phyloP scores from a whole-genome alignment of 352 stramenopile species.

The Pythium myriotylum region DNA sequence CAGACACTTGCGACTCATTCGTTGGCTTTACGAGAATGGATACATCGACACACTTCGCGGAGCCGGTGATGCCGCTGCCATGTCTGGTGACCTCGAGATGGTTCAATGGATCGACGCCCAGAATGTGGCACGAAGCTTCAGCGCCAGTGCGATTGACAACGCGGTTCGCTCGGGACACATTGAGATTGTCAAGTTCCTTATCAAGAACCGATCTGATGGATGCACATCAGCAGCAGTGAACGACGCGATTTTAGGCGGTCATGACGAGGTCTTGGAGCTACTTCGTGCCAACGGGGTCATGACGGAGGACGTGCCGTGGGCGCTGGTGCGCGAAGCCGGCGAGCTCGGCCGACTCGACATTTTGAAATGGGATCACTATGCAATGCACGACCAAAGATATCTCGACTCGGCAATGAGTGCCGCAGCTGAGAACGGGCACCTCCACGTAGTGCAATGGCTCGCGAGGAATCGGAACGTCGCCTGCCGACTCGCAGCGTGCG shows the following conservation, averaged over 20 bases:
- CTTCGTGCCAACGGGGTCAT: slow-evolving; percentile 7
- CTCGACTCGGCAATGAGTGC: slow-evolving; percentile 27
- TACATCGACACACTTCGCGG: slow-evolving; percentile 19
- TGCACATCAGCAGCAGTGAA: slow-evolving; percentile 15
- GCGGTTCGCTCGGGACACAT: slow-evolving; percentile 7
- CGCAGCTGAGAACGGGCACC: slow-evolving; percentile 21
- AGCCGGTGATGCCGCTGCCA: slow-evolving; percentile 13
- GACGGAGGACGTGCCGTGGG: slow-evolving; percentile 23
- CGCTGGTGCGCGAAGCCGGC: slow-evolving; percentile 17
- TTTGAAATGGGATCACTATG: slow-evolving; percentile 24
- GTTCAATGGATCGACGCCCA: slow-evolving; percentile 18
- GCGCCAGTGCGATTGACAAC: slow-evolving; percentile 6
- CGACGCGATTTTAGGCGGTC: slow-evolving; percentile 20
- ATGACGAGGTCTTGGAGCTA: slow-evolving; percentile 15
- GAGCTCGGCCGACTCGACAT: slow-evolving; percentile 20
- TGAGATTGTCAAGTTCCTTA: slow-evolving; percentile 23
- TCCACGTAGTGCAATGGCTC: slow-evolving; percentile 22
- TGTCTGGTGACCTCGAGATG: slow-evolving; percentile 16
- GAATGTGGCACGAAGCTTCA: background rate
- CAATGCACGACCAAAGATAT: slow-evolving; percentile 23
- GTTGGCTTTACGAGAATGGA: slow-evolving; percentile 25
- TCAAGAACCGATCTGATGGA: slow-evolving; percentile 19
- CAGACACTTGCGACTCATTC: slow-evolving; percentile 22
- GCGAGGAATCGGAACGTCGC: slow-evolving; percentile 11
- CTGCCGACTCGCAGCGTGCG: slow-evolving; percentile 7